Conservation (phyloP, 2,329 filamentous ascomycete species). For the Cryphonectria radicalis region DNA sequence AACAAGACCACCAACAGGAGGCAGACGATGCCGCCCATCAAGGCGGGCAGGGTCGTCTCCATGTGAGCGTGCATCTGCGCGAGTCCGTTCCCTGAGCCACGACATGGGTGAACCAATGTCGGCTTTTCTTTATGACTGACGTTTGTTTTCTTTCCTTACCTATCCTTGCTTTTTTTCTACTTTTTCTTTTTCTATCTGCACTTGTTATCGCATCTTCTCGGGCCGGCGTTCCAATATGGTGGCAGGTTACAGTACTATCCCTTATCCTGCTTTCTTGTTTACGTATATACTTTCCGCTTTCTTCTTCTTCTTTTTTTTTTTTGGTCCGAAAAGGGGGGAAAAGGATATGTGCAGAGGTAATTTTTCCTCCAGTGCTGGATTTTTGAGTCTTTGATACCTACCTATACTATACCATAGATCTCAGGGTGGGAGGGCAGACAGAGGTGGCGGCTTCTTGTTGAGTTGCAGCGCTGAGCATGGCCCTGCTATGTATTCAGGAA, state of each 20-base stretch:
- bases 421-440: not conserved
- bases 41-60: conserved; percentile 46
- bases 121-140: conserved; percentile 29
- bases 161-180: conserved; percentile 15
- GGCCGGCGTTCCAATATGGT: conserved; percentile 21
- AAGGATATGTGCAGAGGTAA: conserved; percentile 15
- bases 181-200: conserved; percentile 19
- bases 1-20: conserved; percentile 39
- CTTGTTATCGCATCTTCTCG: conserved; percentile 17
- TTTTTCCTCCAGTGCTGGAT: not conserved
- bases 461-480: not conserved
- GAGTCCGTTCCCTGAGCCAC: not conserved
- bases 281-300: not conserved
- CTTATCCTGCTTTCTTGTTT: conserved; percentile 4
- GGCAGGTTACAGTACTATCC: conserved; percentile 12
- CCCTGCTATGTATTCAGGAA: not conserved
- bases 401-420: conserved; percentile 21
- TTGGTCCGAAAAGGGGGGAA: conserved; percentile 3
- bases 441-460: conserved; percentile 15
- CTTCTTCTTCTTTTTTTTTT: conserved; percentile 9
- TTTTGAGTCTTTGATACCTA: conserved; percentile 5
- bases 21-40: conserved; percentile 40
- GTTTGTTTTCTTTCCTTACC: conserved; percentile 24
- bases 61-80: conserved; percentile 38
- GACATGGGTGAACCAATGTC: not conserved